Evolutionary conservation across 2,329 filamentous ascomycete species (phyloP).

Genomic region (Xylariaceae sp.): DNA sequence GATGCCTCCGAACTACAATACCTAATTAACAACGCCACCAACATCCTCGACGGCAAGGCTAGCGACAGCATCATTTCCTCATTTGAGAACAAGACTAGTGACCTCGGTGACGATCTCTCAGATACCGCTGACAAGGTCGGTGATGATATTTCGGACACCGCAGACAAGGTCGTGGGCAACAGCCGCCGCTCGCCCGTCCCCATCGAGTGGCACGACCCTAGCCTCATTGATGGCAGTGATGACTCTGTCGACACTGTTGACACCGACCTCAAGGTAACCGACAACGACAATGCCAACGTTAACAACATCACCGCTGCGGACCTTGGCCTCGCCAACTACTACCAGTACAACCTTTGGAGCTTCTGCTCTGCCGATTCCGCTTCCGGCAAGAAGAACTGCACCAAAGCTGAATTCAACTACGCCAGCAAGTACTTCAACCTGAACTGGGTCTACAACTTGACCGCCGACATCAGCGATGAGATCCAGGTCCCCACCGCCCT

Average conservation of each 20-base stretch:
- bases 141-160: not conserved
- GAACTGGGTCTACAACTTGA: constrained; percentile 35
- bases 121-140: constrained; percentile 6
- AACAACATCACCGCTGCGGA: constrained; percentile 55
- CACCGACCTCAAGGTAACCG: constrained; percentile 7
- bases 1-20: constrained; percentile 37
- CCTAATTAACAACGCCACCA: constrained; percentile 20
- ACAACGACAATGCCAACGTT: constrained; percentile 24
- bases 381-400: constrained; percentile 60
- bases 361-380: constrained; percentile 69
- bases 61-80: constrained; percentile 5
- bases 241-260: constrained; percentile 20
- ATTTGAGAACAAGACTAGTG: not conserved
- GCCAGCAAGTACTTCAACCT: constrained; percentile 69
- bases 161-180: constrained; percentile 10
- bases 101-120: constrained; percentile 8
- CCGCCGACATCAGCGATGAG: constrained; percentile 47
- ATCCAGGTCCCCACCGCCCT: constrained; percentile 67
- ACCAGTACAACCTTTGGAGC: constrained; percentile 81
- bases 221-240: constrained; percentile 6
- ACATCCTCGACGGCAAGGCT: constrained; percentile 7
- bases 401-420: constrained; percentile 70
- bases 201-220: constrained; percentile 19
- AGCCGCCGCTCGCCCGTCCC: constrained; percentile 14
- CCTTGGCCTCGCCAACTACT: constrained; percentile 69